Evolutionary conservation across 768 basidiomycete species (phyloP).

Genomic region (Phaffia tasmanica): DNA sequence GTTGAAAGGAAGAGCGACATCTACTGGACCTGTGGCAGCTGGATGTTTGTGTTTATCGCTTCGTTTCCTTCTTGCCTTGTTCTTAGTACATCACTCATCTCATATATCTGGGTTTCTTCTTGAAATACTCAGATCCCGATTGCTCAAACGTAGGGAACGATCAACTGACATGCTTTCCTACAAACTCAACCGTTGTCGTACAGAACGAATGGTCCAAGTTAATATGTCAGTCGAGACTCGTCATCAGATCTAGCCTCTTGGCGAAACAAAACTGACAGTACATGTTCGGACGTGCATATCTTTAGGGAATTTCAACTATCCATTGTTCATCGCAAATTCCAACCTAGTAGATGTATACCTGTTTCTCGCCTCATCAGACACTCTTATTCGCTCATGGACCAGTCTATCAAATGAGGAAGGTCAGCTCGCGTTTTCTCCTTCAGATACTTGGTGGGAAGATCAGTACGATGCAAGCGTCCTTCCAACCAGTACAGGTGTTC

Average conservation of each 20-base stretch:
- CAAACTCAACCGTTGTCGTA: conserved; percentile 13
- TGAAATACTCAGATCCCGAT: neutral
- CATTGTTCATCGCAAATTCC: conserved; percentile 18
- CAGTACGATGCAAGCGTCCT: neutral
- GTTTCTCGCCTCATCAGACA: conserved; percentile 9
- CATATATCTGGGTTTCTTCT: too few relatives aligned
- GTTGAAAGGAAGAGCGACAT: neutral
- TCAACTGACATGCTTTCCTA: conserved; percentile 17
- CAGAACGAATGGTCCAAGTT: conserved; percentile 21
- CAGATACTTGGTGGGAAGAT: conserved; percentile 18
- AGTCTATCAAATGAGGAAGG: conserved; percentile 21
- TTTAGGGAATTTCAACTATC: conserved; percentile 25
- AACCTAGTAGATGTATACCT: conserved; percentile 24
- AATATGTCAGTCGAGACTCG: conserved; percentile 1
- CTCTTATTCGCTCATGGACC: conserved; percentile 14
- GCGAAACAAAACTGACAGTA: neutral
- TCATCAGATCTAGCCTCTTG: neutral
- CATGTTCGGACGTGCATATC: neutral
- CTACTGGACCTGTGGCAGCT: conserved; percentile 15
- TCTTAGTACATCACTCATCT: neutral
- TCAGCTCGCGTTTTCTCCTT: conserved; percentile 20
- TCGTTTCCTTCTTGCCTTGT: neutral
- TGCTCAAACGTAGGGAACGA: conserved; percentile 20
- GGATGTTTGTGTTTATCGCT: conserved; percentile 6
- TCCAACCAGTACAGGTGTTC: neutral